These are phyloP conservation scores for Fusarium palustre DNA, from an alignment of 2,329 filamentous ascomycete genomes.

Conservation along the genomic window DNA sequence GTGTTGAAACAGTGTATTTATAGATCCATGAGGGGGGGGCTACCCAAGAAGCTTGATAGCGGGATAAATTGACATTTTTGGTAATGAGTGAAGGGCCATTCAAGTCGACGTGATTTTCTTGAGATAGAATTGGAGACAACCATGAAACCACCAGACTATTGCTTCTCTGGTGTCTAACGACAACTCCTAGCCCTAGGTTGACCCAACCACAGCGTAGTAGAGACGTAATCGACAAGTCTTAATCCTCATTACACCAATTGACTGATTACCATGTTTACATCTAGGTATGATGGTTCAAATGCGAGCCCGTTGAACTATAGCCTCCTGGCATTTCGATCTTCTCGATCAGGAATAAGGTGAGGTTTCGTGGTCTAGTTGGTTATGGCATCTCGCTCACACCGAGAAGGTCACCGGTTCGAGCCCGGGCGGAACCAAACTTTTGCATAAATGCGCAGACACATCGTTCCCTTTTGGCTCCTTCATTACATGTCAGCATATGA, in stretches of 20 bases:
- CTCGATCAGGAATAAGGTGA: too few relatives aligned
- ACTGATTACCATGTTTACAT: too few relatives aligned
- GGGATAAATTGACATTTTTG: neutral
- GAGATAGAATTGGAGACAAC: accelerated
- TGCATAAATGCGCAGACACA: accelerated
- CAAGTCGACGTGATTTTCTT: neutral
- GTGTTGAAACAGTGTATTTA: neutral
- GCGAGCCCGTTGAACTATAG: neutral
- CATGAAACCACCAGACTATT: neutral
- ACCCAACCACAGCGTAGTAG: neutral
- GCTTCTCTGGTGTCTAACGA: neutral
- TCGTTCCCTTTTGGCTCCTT: neutral
- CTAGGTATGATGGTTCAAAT: accelerated
- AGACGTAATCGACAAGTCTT: too few relatives aligned
- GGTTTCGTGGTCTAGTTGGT: constrained; percentile 36
- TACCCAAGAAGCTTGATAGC: neutral
- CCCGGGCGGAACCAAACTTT: constrained; percentile 29
- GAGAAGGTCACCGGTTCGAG: constrained; percentile 35
- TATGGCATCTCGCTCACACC: constrained; percentile 37
- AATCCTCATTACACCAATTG: too few relatives aligned
- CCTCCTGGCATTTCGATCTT: neutral
- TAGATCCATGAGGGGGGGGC: neutral
- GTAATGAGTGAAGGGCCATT: neutral
- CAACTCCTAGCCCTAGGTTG: neutral
- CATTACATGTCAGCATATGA: too few relatives aligned